These are phyloP conservation scores for Rhizophora mangle DNA, from an alignment of 345 rosid species.

Conservation along the genomic window DNA sequence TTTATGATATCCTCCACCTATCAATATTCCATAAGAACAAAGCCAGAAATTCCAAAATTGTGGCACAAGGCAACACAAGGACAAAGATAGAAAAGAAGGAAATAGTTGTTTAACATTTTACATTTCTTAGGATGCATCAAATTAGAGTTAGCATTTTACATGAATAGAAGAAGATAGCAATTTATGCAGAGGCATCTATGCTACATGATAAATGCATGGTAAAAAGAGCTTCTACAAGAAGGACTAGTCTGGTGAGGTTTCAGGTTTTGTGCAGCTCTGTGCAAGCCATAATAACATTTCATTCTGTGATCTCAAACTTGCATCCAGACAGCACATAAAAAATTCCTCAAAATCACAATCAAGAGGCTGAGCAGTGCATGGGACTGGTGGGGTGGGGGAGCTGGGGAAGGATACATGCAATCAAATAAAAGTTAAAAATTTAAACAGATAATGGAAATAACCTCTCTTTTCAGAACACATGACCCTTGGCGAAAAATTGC, in stretches of 20 bases:
- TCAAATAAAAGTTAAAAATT: neutral
- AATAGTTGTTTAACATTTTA: neutral
- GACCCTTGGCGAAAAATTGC: slow-evolving; percentile 87
- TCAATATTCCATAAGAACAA: slow-evolving; percentile 1
- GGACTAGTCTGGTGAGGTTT: neutral
- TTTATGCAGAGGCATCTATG: too few species aligned
- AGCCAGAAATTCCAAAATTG: neutral
- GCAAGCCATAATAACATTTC: neutral
- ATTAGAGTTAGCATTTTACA: too few species aligned
- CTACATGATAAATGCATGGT: neutral
- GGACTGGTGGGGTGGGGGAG: too few species aligned
- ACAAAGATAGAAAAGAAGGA: neutral
- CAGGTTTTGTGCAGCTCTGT: neutral
- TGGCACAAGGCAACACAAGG: neutral
- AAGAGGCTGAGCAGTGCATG: neutral
- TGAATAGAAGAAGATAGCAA: too few species aligned
- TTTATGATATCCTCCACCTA: slow-evolving; percentile 78
- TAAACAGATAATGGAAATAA: slow-evolving; percentile 13
- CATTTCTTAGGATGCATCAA: too few species aligned
- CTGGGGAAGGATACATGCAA: neutral
- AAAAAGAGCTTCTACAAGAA: neutral
- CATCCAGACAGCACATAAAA: neutral
- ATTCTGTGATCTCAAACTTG: neutral
- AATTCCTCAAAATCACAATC: neutral
- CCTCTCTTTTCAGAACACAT: slow-evolving; percentile 68